phyloP scores from a whole-genome alignment of 495 filamentous ascomycete genomes.

The Penicillium canariense region DNA sequence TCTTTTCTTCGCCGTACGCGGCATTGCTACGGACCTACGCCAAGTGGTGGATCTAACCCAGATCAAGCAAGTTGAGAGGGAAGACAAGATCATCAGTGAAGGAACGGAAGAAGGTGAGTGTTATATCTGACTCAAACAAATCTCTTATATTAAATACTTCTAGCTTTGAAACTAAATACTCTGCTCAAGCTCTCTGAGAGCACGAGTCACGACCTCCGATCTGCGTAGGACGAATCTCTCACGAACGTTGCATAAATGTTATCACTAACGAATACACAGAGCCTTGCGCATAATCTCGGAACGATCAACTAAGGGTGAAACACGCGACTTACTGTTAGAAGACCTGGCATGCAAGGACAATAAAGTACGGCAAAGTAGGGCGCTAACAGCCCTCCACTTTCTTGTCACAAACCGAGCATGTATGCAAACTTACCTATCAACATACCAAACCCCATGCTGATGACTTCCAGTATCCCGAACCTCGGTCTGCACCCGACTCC shows the following conservation, averaged over 20 bases:
- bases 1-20: constrained; percentile 46
- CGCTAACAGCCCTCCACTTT: constrained; percentile 45
- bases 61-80: constrained; percentile 46
- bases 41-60: constrained; percentile 48
- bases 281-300: constrained; percentile 51
- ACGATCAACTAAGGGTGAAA: constrained; percentile 42
- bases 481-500: constrained; percentile 37
- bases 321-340: constrained; percentile 40
- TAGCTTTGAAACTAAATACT: constrained; percentile 51
- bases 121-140: not conserved
- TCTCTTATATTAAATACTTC: not conserved
- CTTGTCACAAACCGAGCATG: constrained; percentile 42
- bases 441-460: constrained; percentile 9
- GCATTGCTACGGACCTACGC: constrained; percentile 45
- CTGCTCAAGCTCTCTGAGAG: constrained; percentile 48
- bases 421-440: constrained; percentile 20
- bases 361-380: constrained; percentile 33
- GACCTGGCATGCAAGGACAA: constrained; percentile 42
- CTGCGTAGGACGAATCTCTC: constrained; percentile 42
- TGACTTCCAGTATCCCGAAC: constrained; percentile 35
- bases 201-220: constrained; percentile 50
- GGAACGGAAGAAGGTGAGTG: constrained; percentile 47
- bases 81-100: constrained; percentile 46
- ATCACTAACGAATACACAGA: constrained; percentile 25
- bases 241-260: not conserved